Base-by-base conservation (phyloP, 2,329 filamentous ascomycete genomes). In the Fusarium mangiferae region DNA sequence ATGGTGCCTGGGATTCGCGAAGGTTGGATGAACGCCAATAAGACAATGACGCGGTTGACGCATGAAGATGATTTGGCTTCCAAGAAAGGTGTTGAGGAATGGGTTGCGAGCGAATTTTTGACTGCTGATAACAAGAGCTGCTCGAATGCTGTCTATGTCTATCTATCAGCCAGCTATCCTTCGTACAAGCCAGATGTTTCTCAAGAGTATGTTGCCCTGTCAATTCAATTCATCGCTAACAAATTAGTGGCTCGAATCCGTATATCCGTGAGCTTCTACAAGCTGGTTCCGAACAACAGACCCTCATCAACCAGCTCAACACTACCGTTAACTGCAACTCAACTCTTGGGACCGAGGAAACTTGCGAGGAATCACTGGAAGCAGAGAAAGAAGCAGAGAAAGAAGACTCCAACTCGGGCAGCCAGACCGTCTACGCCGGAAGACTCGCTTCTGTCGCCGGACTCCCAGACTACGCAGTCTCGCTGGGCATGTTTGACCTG, bases 161-260 rank as follows among this genome's bases (percentile, higher is more conserved):
- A 72, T 28, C n/a, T 72, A 0, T 41, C 36, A 0, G 20, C 49
- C 12, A 45, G 36, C 8, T 9, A 18, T 6, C 35, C 28, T n/a
- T 33, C 18, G 10, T 72, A 72, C n/a, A 72, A 72, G 20, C 63
- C 68, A 1, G 69, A 72, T 26, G 56, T 72, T 28, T 68, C 69
- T 0, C 13, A 44, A 52, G 64, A 72, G 69, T 72, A 49, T 36
- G 69, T 15, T 1, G 9, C 7, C 39, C 24, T 7, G 0, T 15
- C 18, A 0, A 10, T 13, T 10, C 6, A 2, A 1, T 26, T 4
- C 22, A 17, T 2, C 22, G 1, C 68, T 72, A 64, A 72, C 48
- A 13, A 2, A 30, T 4, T 1, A 72, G 69, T 44, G 11, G 20
- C 3, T 33, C 28, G 2, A 72, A 72, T 2, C 69, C 69, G 1